These are phyloP conservation scores for Pochonia chlamydosporia DNA, from an alignment of 2,329 filamentous ascomycete genomes.

Conservation along the genomic window DNA sequence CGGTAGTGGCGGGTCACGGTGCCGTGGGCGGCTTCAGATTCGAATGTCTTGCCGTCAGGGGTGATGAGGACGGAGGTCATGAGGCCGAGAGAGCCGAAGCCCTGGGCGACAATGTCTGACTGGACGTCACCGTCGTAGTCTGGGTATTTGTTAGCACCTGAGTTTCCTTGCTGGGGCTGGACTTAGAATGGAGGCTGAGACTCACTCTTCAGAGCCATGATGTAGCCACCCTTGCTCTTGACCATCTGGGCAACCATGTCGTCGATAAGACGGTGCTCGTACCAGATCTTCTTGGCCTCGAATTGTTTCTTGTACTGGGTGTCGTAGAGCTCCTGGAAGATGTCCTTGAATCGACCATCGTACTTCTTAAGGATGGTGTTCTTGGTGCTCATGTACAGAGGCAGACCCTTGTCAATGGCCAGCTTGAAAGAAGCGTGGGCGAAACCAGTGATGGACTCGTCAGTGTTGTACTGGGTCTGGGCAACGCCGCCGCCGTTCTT, in stretches of 20 bases:
- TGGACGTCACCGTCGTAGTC: constrained; percentile 99
- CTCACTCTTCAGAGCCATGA: constrained; percentile 97
- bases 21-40: constrained; percentile 95
- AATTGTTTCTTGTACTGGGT: constrained; percentile 80
- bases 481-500: constrained; percentile 79
- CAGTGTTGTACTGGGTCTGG: constrained; percentile 97
- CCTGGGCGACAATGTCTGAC: constrained; percentile 96
- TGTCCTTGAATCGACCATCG: constrained; percentile 98
- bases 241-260: constrained; percentile 99
- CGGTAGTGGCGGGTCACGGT: constrained; percentile 98
- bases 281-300: constrained; percentile 92
- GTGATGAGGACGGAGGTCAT: constrained; percentile 99
- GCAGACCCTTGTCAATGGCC: constrained; percentile 76
- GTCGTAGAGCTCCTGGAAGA: constrained; percentile 97
- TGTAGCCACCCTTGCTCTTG: constrained; percentile 93
- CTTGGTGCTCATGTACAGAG: constrained; percentile 99
- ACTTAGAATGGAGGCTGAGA: constrained; percentile 14
- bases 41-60: constrained; percentile 92
- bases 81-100: constrained; percentile 93
- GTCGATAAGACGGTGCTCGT: constrained; percentile 98
- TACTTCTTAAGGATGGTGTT: constrained; percentile 99
- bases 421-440: constrained; percentile 97
- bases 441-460: constrained; percentile 90
- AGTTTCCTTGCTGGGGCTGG: background rate
- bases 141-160: constrained; percentile 28